Percentiles rank a stretch among this genome's conserved stretches.
Conservation (phyloP, 2,329 filamentous ascomycete species). For the Alternaria consortialis region DNA sequence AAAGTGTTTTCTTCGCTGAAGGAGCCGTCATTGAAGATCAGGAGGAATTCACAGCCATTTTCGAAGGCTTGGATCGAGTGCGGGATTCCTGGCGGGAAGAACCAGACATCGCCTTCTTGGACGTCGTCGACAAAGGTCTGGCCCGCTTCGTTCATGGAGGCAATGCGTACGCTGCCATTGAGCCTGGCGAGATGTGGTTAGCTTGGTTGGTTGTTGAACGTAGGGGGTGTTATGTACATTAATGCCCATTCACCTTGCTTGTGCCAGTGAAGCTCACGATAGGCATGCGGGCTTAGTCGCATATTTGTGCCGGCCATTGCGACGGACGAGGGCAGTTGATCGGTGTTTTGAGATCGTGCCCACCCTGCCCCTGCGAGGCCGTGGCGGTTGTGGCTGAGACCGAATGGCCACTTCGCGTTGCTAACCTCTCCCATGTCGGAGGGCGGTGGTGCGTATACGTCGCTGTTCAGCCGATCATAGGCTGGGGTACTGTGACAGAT, state of each 20-base stretch:
- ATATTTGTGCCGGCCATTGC: slow-evolving; percentile 57
- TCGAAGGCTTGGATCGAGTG: slow-evolving; percentile 64
- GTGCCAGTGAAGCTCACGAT: slow-evolving; percentile 72
- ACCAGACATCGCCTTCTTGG: slow-evolving; percentile 51
- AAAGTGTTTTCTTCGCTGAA: slow-evolving; percentile 70
- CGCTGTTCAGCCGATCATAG: slow-evolving; percentile 53
- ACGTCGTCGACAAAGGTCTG: slow-evolving; percentile 55
- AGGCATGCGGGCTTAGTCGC: slow-evolving; percentile 57
- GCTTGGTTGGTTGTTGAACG: not conserved
- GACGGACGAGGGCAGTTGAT: slow-evolving; percentile 51
- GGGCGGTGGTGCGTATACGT: slow-evolving; percentile 51
- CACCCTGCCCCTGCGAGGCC: slow-evolving; percentile 52
- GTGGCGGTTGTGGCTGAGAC: slow-evolving; percentile 53
- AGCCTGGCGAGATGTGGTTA: slow-evolving; percentile 8
- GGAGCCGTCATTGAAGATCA: slow-evolving; percentile 65
- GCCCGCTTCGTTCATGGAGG: slow-evolving; percentile 62
- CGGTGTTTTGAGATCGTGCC: slow-evolving; percentile 53
- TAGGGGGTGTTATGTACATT: slow-evolving; percentile 38
- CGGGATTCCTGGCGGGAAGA: slow-evolving; percentile 49
- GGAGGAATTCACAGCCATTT: slow-evolving; percentile 58
- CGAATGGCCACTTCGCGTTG: slow-evolving; percentile 56
- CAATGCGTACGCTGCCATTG: slow-evolving; percentile 63
- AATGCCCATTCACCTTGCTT: slow-evolving; percentile 63
- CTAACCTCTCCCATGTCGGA: slow-evolving; percentile 52
- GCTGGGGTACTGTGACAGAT: slow-evolving; percentile 1